A percentile compares a stretch with the other conserved stretches of the same genome.
These are phyloP conservation scores for Annona cherimola DNA, from an alignment of 164 flowering plant species.

Conservation along the genomic window DNA sequence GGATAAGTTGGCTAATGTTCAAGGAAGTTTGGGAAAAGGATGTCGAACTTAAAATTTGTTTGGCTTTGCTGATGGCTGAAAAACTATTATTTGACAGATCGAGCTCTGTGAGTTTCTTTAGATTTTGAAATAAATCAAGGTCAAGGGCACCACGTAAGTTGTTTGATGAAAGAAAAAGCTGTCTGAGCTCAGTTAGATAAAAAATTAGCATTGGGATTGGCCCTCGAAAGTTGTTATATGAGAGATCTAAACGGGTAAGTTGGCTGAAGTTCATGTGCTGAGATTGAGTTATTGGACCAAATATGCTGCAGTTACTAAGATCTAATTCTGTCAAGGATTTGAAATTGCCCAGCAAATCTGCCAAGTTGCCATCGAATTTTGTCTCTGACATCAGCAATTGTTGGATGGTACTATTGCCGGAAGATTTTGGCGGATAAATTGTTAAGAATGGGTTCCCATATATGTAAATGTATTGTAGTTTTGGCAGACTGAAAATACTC, in stretches of 20 bases:
- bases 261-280: conserved; percentile 21
- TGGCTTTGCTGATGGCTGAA: too few species aligned
- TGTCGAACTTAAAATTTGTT: too few species aligned
- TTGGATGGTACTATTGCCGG: too few species aligned
- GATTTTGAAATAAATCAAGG: too few species aligned
- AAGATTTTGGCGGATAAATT: too few species aligned
- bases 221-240: conserved; percentile 34
- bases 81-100: too few species aligned
- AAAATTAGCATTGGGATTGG: conserved; percentile 34
- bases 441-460: conserved; percentile 14
- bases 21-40: conserved; percentile 19
- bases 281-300: conserved; percentile 32
- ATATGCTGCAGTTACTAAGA: conserved; percentile 20
- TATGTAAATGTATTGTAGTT: conserved; percentile 21
- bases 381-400: too few species aligned
- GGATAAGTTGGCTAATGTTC: conserved; percentile 22
- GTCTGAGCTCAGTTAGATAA: conserved; percentile 24
- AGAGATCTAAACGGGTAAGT: conserved; percentile 35
- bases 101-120: too few species aligned
- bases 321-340: conserved; percentile 21
- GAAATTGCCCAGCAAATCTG: too few species aligned
- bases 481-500: conserved; percentile 19
- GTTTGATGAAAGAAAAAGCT: conserved; percentile 24
- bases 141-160: conserved; percentile 28
- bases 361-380: conserved; percentile 27